Evolutionary conservation across 495 filamentous ascomycete species (phyloP).

Genomic region (Trichoderma reesei): DNA sequence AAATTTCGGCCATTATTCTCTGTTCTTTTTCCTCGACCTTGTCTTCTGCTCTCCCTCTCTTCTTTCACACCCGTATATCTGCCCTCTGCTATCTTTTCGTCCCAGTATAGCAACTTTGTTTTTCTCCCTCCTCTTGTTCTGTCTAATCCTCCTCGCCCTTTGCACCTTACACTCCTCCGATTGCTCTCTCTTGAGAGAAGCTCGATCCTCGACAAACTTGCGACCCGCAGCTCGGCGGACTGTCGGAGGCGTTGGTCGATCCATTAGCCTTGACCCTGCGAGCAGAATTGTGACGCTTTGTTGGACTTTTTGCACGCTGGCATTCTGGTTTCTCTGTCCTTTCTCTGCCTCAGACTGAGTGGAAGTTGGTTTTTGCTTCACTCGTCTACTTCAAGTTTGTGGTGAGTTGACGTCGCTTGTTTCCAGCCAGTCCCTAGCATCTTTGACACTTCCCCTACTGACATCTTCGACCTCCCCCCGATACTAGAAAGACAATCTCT

Average conservation of each 20-base stretch:
- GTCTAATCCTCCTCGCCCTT: background rate
- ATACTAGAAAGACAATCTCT: background rate
- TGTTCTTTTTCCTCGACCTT: background rate
- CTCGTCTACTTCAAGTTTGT: too few species aligned
- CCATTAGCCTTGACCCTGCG: background rate
- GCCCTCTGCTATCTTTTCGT: background rate
- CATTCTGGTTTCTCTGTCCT: background rate
- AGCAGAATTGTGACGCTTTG: too few species aligned
- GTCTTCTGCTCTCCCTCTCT: background rate
- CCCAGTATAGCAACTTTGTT: background rate
- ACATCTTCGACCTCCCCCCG: background rate
- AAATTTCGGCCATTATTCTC: background rate
- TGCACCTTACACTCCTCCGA: too few species aligned
- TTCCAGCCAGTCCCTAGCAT: background rate
- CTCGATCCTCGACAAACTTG: background rate
- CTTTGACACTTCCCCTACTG: background rate
- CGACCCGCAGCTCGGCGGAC: constrained; percentile 6
- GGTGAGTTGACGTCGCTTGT: background rate
- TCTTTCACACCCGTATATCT: background rate
- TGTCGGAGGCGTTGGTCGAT: background rate
- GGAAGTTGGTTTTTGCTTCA: background rate
- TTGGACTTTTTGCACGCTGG: too few species aligned
- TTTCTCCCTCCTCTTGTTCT: background rate
- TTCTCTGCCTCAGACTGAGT: too few species aligned
- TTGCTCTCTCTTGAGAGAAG: background rate